Base-by-base conservation (phyloP, 768 basidiomycete genomes). In the Serendipita sp. region DNA sequence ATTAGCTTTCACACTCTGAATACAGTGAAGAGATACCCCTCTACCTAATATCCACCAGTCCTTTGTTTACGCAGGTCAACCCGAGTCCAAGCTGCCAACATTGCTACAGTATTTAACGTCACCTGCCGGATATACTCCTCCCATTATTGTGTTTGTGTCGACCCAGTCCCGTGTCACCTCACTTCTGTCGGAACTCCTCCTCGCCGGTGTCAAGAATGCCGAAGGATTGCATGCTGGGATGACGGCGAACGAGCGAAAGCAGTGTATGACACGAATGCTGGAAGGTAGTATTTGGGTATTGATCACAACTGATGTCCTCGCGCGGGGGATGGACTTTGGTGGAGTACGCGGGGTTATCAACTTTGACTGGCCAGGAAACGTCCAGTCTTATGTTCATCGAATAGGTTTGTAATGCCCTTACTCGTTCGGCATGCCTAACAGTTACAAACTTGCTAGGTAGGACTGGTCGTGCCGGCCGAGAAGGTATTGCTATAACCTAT, bases 311-410 rank as follows among this genome's bases (percentile, higher is more conserved):
- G 96, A 99, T 73, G 89, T 98, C 62, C 89, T 98, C 90, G 92
- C 92, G 28, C 82, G 96, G 69, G 96, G 96, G 2, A 93, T 99
- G 87, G 96, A 98, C 72, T 98, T 99, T 78, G 89, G 87, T 73
- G 93, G 94, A 8, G 84, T 95, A 63, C 79, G 85, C 66, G 89
- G 97, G 71, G 93, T 99, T 8, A 86, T 98, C 71, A 99, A 97
- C 74, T 94, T 89, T 70, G 95, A 97, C 75, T 97, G 98, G 75
- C 96, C 96, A 2, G 92, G 88, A 45, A 94, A 84, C 64, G 87
- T 95, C 1, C 92, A 95, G 73, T 93, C 89, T 71, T 99, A 99
- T 71, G 82, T 99, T 47, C 96, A 99, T 74, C 81, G 96, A 28
- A 96, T 99, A 63, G 95, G 91, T 86, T 44, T 54, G 76, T 71